Evolutionary conservation across 2,329 filamentous ascomycete species (phyloP).

Genomic region (Rutstroemia sp.): DNA sequence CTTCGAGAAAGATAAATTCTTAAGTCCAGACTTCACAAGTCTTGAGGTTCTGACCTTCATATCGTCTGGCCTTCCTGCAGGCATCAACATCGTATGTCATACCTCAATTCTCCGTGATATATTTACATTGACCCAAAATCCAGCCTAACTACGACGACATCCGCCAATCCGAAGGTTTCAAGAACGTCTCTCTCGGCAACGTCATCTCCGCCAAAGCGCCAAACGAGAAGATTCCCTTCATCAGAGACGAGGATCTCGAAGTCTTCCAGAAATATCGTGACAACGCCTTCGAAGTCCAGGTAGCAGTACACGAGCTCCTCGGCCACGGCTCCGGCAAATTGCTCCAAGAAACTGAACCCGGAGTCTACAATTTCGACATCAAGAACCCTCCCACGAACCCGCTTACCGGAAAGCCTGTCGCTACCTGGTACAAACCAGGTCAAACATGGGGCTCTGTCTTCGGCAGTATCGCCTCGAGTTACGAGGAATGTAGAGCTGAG

Average conservation of each 20-base stretch:
- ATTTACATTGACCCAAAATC: neutral
- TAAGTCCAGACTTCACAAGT: slow-evolving; percentile 92
- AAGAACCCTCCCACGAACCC: slow-evolving; percentile 76
- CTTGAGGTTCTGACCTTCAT: slow-evolving; percentile 84
- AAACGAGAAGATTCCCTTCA: slow-evolving; percentile 88
- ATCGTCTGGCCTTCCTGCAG: slow-evolving; percentile 55
- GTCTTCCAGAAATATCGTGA: slow-evolving; percentile 80
- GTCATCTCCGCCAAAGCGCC: slow-evolving; percentile 86
- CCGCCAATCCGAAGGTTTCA: slow-evolving; percentile 78
- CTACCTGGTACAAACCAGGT: slow-evolving; percentile 87
- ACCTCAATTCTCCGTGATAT: neutral
- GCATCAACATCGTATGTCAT: slow-evolving; percentile 48
- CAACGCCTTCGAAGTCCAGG: slow-evolving; percentile 86
- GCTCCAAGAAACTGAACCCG: slow-evolving; percentile 77
- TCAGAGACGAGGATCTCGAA: slow-evolving; percentile 67
- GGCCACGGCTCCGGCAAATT: slow-evolving; percentile 92
- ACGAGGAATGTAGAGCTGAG: slow-evolving; percentile 92
- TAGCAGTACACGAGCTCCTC: slow-evolving; percentile 83
- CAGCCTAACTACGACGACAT: slow-evolving; percentile 67
- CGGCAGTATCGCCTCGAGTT: slow-evolving; percentile 76
- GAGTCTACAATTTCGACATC: slow-evolving; percentile 81
- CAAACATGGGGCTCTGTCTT: slow-evolving; percentile 95
- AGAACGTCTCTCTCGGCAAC: slow-evolving; percentile 90
- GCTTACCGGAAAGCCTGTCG: slow-evolving; percentile 67
- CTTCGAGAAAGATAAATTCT: slow-evolving; percentile 94